Evolutionary conservation across 257 asterid species (phyloP).

Genomic region (Ehretia macrophylla): DNA sequence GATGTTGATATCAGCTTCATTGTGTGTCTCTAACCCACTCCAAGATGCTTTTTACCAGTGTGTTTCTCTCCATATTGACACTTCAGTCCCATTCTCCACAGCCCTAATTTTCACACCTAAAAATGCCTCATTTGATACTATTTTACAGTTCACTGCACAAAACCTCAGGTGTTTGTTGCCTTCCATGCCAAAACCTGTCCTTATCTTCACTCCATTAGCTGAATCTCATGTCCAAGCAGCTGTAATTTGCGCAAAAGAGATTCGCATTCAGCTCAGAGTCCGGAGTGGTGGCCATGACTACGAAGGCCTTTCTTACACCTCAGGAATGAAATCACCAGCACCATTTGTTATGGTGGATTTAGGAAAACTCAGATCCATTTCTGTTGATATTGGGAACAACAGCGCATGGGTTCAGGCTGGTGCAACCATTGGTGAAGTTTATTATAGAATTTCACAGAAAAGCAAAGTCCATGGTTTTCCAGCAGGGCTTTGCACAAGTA

Average conservation of each 20-base stretch:
- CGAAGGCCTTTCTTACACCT: slow-evolving; percentile 14
- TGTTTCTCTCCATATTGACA: background rate
- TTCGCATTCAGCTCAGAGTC: slow-evolving; percentile 12
- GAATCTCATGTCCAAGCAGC: slow-evolving; percentile 28
- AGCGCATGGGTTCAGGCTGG: slow-evolving; percentile 23
- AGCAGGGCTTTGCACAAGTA: slow-evolving; percentile 9
- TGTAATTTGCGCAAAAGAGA: slow-evolving; percentile 13
- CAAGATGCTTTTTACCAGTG: background rate
- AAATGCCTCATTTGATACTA: slow-evolving; percentile 10
- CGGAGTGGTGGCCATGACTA: slow-evolving; percentile 22
- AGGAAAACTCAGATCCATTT: slow-evolving; percentile 3
- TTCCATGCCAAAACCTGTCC: slow-evolving; percentile 16
- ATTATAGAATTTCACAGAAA: slow-evolving; percentile 15
- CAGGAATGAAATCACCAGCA: slow-evolving; percentile 1
- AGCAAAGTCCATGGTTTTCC: slow-evolving; percentile 22
- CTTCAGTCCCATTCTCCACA: slow-evolving; percentile 1
- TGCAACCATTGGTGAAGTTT: slow-evolving; percentile 22
- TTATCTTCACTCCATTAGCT: slow-evolving; percentile 18
- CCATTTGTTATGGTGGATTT: slow-evolving; percentile 9
- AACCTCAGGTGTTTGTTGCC: slow-evolving; percentile 19
- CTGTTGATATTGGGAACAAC: slow-evolving; percentile 10
- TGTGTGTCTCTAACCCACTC: background rate
- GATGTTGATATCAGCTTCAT: background rate
- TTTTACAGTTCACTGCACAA: slow-evolving; percentile 17
- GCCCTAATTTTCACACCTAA: slow-evolving; percentile 6